Percentiles rank a stretch among this genome's conserved stretches.
These are phyloP conservation scores for Melocanna baccifera DNA, from an alignment of 176 grass and related monocot genomes.

Conservation along the genomic window DNA sequence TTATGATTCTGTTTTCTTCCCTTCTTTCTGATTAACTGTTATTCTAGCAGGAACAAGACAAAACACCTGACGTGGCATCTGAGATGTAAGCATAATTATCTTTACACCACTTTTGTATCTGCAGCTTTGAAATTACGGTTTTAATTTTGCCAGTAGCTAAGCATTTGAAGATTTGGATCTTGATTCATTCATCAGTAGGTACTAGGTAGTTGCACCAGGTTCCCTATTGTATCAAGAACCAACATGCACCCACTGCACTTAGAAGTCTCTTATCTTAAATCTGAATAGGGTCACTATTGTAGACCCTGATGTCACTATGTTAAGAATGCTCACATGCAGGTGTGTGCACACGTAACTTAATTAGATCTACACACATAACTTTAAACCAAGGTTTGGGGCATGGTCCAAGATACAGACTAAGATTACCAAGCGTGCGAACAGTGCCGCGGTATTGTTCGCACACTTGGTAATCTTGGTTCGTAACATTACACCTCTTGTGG, in stretches of 20 bases:
- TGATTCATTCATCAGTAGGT: constrained; percentile 11
- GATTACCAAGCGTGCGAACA: too few species aligned
- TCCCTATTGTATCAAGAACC: not conserved
- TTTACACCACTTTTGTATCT: not conserved
- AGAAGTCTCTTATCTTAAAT: not conserved
- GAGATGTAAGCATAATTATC: constrained; percentile 37
- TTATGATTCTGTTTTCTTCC: not conserved
- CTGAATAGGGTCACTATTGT: not conserved
- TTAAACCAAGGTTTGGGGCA: not conserved
- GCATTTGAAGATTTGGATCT: not conserved
- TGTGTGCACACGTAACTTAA: not conserved
- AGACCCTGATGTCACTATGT: not conserved
- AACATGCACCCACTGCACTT: not conserved
- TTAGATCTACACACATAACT: not conserved
- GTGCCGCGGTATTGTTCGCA: too few species aligned
- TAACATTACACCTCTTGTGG: too few species aligned
- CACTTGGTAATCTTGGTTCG: too few species aligned
- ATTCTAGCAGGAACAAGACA: constrained; percentile 37
- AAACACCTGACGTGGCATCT: constrained; percentile 36
- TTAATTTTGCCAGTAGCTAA: constrained; percentile 4
- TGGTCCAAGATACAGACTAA: not conserved
- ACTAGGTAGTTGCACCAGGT: not conserved
- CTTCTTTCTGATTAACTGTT: constrained; percentile 19
- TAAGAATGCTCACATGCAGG: not conserved
- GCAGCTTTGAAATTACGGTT: not conserved